Conservation (phyloP, 148 eudicot species). For the Fagopyrum tataricum region DNA sequence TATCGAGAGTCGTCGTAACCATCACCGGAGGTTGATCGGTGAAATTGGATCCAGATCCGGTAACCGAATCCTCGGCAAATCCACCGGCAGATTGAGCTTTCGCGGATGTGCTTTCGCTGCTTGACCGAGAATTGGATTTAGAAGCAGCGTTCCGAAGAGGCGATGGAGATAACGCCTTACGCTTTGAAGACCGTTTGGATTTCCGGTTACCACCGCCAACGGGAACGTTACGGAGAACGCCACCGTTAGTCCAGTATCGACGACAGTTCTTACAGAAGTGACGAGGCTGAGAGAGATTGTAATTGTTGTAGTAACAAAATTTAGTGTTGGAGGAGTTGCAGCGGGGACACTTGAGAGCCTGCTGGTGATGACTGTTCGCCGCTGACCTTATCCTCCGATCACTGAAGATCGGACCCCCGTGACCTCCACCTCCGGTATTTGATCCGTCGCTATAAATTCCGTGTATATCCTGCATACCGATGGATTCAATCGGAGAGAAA, state of each 20-base stretch:
- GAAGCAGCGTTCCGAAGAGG: not conserved
- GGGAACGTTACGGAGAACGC: conserved; percentile 63
- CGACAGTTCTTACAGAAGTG: conserved; percentile 60
- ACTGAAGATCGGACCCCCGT: not conserved
- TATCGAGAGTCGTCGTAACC: not conserved
- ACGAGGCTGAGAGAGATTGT: conserved; percentile 67
- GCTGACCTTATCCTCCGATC: not conserved
- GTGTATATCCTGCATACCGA: conserved; percentile 4
- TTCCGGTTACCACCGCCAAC: conserved; percentile 63
- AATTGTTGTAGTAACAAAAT: conserved; percentile 65
- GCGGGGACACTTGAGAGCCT: conserved; percentile 42
- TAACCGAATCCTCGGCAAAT: not conserved
- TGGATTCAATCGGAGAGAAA: not conserved
- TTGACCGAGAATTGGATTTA: not conserved
- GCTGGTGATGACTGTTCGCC: not conserved
- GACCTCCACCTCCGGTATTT: not conserved
- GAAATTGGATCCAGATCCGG: not conserved
- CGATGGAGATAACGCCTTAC: not conserved
- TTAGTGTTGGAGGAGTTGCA: conserved; percentile 59
- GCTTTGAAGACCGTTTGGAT: conserved; percentile 28
- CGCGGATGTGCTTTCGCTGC: conserved; percentile 1
- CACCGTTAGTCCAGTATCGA: conserved; percentile 71
- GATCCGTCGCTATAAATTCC: not conserved
- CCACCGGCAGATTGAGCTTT: not conserved
- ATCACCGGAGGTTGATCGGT: not conserved